Conservation (phyloP, 2,329 filamentous ascomycete genomes). For the Penicillium sp. region DNA sequence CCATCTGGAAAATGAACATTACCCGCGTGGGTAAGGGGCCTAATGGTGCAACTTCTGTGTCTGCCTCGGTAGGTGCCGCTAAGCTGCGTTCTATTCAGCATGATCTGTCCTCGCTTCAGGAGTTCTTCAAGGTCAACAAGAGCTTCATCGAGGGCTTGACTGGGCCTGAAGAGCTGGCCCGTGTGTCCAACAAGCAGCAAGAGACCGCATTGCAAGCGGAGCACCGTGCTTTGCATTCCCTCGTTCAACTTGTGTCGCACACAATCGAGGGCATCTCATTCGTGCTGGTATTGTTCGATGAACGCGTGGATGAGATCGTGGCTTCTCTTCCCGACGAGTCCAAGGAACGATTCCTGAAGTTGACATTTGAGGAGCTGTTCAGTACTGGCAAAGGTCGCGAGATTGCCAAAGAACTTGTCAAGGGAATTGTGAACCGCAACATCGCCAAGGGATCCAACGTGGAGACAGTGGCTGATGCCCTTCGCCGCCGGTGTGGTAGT, state of each 20-base stretch:
- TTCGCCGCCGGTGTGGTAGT: slow-evolving; percentile 84
- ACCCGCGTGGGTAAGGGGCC: slow-evolving; percentile 52
- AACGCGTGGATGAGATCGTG: slow-evolving; percentile 84
- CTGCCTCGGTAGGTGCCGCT: slow-evolving; percentile 57
- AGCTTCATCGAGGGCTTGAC: slow-evolving; percentile 88
- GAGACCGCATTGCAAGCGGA: slow-evolving; percentile 90
- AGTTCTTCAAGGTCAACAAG: slow-evolving; percentile 81
- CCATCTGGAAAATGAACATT: slow-evolving; percentile 77
- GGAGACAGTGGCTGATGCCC: slow-evolving; percentile 91
- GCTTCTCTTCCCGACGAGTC: slow-evolving; percentile 64
- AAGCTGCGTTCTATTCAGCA: slow-evolving; percentile 76
- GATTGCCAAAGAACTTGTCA: slow-evolving; percentile 87
- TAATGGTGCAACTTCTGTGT: slow-evolving; percentile 57
- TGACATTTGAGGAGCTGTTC: slow-evolving; percentile 87
- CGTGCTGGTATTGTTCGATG: slow-evolving; percentile 88
- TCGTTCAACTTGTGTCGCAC: slow-evolving; percentile 78
- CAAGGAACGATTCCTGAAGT: slow-evolving; percentile 62
- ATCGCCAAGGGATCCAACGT: slow-evolving; percentile 96
- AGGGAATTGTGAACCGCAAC: slow-evolving; percentile 95
- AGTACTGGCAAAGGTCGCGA: slow-evolving; percentile 73
- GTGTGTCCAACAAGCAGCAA: slow-evolving; percentile 74
- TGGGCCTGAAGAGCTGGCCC: slow-evolving; percentile 78
- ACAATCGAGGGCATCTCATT: slow-evolving; percentile 97
- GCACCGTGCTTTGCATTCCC: slow-evolving; percentile 81
- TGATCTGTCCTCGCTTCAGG: slow-evolving; percentile 68